A percentile compares a stretch with the other conserved stretches of the same genome.
Conservation (phyloP, 1,139 yeast genomes). For the Candida neerlandica region DNA sequence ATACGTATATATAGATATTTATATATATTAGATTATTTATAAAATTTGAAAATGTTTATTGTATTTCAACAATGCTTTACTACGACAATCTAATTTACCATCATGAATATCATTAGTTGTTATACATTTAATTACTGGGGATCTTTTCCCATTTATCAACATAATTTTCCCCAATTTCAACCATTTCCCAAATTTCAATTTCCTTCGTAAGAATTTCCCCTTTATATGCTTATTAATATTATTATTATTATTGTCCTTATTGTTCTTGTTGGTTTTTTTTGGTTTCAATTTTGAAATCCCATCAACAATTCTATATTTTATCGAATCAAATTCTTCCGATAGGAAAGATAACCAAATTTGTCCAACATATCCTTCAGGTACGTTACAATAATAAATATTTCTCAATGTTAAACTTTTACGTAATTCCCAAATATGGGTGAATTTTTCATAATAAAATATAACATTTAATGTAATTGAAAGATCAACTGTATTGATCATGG, state of each 20-base stretch:
- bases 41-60: constrained; percentile 7
- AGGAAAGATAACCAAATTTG: constrained; percentile 14
- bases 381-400: constrained; percentile 15
- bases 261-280: neutral
- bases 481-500: constrained; percentile 13
- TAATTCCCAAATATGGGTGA: constrained; percentile 12
- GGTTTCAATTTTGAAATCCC: neutral
- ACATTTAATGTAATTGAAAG: constrained; percentile 13
- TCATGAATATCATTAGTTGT: constrained; percentile 10
- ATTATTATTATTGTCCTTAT: no score
- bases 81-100: constrained; percentile 15
- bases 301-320: constrained; percentile 4
- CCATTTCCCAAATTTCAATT: constrained; percentile 9
- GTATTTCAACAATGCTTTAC: constrained; percentile 7
- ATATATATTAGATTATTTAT: no score
- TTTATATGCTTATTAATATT: neutral
- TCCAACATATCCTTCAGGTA: constrained; percentile 14
- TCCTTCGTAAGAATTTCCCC: constrained; percentile 3
- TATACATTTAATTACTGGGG: constrained; percentile 16
- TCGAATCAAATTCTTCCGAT: constrained; percentile 4
- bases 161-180: constrained; percentile 8
- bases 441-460: constrained; percentile 13
- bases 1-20: neutral
- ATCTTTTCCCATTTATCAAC: constrained; percentile 12
- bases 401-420: constrained; percentile 11